These are phyloP conservation scores for Aureobasidium namibiae DNA, from an alignment of 2,329 filamentous ascomycete genomes.

Conservation along the genomic window DNA sequence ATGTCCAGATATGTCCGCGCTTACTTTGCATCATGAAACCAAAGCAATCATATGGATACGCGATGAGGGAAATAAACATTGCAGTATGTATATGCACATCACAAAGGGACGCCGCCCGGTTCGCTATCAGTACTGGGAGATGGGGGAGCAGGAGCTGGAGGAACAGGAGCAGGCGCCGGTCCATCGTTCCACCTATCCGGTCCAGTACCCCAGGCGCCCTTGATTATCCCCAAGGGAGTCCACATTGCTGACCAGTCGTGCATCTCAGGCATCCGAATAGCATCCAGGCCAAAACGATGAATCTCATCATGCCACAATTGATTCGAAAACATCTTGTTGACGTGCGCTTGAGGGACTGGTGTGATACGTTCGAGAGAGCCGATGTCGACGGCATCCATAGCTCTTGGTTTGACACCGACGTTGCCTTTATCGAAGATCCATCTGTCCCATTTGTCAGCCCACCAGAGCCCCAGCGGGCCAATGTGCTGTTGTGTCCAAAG, in stretches of 20 bases:
- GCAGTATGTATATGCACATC: neutral
- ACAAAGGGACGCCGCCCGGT: neutral
- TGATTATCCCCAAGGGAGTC: neutral
- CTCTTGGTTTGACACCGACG: neutral
- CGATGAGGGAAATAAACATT: neutral
- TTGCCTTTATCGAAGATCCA: neutral
- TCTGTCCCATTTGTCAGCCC: neutral
- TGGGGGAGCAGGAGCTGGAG: neutral
- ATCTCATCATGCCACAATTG: neutral
- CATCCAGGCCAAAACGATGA: neutral
- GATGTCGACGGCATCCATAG: neutral
- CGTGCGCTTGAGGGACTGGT: neutral
- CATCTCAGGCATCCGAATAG: neutral
- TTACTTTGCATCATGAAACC: too few relatives aligned
- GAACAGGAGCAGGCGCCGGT: neutral
- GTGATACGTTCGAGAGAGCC: neutral
- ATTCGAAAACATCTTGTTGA: neutral
- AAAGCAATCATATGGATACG: too few relatives aligned
- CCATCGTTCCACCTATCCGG: neutral
- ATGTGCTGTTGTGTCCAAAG: neutral
- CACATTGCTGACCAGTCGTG: neutral
- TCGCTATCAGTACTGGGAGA: neutral
- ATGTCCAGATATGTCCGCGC: neutral
- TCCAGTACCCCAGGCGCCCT: neutral
- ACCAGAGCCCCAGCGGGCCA: neutral